These are phyloP conservation scores for Amanita rubescens DNA, from an alignment of 768 basidiomycete species.

Conservation along the genomic window DNA sequence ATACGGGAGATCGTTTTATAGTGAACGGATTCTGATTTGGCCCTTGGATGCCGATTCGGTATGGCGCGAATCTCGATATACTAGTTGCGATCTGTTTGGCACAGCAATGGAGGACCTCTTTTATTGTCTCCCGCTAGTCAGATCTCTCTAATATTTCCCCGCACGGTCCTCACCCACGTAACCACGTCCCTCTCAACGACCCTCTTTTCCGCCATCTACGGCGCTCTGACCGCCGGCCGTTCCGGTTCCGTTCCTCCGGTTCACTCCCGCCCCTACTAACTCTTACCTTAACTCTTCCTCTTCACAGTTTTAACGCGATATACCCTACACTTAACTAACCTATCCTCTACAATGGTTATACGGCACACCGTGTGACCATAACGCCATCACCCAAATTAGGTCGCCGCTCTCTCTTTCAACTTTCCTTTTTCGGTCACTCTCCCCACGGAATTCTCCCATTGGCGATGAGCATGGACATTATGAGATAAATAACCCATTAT, in stretches of 20 bases:
- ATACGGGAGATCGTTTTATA: slow-evolving; percentile 53
- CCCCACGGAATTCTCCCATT: background rate
- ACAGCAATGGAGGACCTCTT: slow-evolving; percentile 30
- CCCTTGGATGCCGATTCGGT: slow-evolving; percentile 32
- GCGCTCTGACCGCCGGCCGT: background rate
- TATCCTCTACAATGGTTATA: background rate
- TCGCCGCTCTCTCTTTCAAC: background rate
- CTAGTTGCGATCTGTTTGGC: slow-evolving; percentile 29
- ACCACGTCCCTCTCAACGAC: slow-evolving; percentile 18
- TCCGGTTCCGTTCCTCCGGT: too few relatives aligned
- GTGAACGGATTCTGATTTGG: slow-evolving; percentile 24
- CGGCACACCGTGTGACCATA: slow-evolving; percentile 2
- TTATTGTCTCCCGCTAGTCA: slow-evolving; percentile 34
- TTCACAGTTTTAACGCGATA: too few relatives aligned
- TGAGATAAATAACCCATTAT: background rate
- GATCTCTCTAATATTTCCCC: slow-evolving; percentile 12
- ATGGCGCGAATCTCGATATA: slow-evolving; percentile 28
- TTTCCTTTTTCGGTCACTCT: background rate
- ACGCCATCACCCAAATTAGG: background rate
- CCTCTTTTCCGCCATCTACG: background rate
- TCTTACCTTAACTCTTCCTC: too few relatives aligned
- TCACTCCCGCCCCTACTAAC: too few relatives aligned
- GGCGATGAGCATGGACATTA: slow-evolving; percentile 2
- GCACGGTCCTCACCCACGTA: slow-evolving; percentile 25
- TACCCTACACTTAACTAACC: too few relatives aligned